These are phyloP conservation scores for Apiospora kogelbergensis DNA, from an alignment of 2,329 filamentous ascomycete genomes.

Conservation along the genomic window DNA sequence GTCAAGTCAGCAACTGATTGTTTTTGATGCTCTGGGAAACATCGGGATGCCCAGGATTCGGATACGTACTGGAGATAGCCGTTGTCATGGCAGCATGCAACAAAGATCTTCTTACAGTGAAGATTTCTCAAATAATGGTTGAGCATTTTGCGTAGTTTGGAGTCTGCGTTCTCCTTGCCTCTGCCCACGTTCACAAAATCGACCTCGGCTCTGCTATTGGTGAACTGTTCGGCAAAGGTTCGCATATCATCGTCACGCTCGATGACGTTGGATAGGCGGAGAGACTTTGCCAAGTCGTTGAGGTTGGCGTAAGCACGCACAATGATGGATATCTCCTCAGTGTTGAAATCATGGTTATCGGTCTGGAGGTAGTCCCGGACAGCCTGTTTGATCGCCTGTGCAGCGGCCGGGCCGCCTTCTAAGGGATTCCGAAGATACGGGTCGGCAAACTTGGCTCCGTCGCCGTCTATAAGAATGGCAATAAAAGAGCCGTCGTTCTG, in stretches of 20 bases:
- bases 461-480: slow-evolving; percentile 35
- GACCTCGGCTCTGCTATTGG: slow-evolving; percentile 33
- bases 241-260: slow-evolving; percentile 31
- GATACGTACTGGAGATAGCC: slow-evolving; percentile 29
- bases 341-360: slow-evolving; percentile 19
- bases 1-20: neutral
- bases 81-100: slow-evolving; percentile 36
- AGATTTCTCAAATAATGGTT: slow-evolving; percentile 33
- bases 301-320: slow-evolving; percentile 35
- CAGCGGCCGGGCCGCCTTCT: slow-evolving; percentile 29
- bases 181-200: slow-evolving; percentile 36
- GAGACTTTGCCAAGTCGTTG: slow-evolving; percentile 32
- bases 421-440: slow-evolving; percentile 29
- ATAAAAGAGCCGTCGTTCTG: slow-evolving; percentile 32
- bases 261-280: slow-evolving; percentile 32
- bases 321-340: slow-evolving; percentile 31
- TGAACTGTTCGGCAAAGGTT: slow-evolving; percentile 34
- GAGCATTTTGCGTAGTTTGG: slow-evolving; percentile 25
- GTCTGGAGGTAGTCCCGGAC: slow-evolving; percentile 28
- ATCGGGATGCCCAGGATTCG: neutral
- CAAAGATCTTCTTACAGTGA: slow-evolving; percentile 34
- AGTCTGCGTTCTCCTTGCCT: slow-evolving; percentile 34
- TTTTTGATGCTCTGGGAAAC: neutral
- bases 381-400: slow-evolving; percentile 31
- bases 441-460: slow-evolving; percentile 35